Evolutionary conservation across 129 eudicot genomes (phyloP), one percentile per base, ranked within the genome.

Genomic region (Erigeron canadensis): DNA sequence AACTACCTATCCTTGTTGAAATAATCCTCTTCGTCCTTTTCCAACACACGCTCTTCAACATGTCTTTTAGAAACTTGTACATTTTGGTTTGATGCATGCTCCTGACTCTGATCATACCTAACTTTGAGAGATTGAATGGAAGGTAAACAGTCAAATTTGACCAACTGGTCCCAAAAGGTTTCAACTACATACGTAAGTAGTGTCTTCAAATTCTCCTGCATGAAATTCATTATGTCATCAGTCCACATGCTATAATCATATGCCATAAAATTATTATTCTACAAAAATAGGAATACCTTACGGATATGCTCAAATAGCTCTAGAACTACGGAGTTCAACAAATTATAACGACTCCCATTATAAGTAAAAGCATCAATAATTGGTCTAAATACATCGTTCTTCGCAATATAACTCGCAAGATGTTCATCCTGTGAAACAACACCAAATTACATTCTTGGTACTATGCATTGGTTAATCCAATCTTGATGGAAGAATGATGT

Each of bases 11-110:
- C 96, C 73, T 84, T 91, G n/a, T 89, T 94, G 73, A 94, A 94
- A 76, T 94, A 94, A 47, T 89, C 97, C 75, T 89, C 97, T 81
- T 94, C 98, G 75, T 94, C 98, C 78, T 94, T 94, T 83, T 94
- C 98, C 82, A 87, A 66, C 42, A 84, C 97, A 54, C 93, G 95
- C 40, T 89, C 97, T 55, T 90, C 98, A 55, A 79, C 70, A 50
- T 85, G 86, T 81, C 86, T 94, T 81, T 97, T 82, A 28, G 96
- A 73, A 74, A 86, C 93, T 57, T 60, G 63, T 34, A 74, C 74
- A 63, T 54, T 79, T 60, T 78, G 86, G 48, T 75, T 81, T 74
- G 83, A 84, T 8, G 80, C 70, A 48, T 64, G 85, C 81, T 88
- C 97, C 23, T 86, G 79, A 41, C 79, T 80, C 93, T 94, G 98